Percentiles rank a stretch among this genome's conserved stretches.
phyloP scores from a whole-genome alignment of 1,139 yeast species.

The Dujonia santamariae region DNA sequence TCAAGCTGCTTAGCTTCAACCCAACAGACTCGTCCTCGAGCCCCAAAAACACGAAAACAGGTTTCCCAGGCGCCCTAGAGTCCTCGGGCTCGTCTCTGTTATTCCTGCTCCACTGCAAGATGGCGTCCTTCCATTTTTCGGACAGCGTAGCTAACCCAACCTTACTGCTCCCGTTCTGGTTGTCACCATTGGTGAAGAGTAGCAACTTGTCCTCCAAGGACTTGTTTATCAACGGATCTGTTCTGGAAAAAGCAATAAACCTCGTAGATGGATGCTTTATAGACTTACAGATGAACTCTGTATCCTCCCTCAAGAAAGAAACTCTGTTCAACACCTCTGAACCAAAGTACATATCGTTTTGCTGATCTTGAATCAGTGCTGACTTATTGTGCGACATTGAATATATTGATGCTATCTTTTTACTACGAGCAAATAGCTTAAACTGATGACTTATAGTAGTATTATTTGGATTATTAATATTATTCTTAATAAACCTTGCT shows the following conservation, averaged over 20 bases:
- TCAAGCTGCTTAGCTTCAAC: slow-evolving; percentile 26
- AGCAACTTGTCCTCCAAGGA: slow-evolving; percentile 27
- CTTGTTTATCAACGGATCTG: slow-evolving; percentile 37
- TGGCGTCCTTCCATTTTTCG: slow-evolving; percentile 20
- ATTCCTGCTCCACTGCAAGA: slow-evolving; percentile 27
- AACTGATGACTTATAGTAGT: too few relatives aligned
- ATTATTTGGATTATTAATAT: too few relatives aligned
- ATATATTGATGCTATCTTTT: neutral
- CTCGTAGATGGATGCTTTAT: slow-evolving; percentile 50
- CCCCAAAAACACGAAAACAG: slow-evolving; percentile 64
- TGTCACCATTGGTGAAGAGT: slow-evolving; percentile 34
- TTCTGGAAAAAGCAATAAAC: slow-evolving; percentile 48
- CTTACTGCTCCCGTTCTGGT: slow-evolving; percentile 16
- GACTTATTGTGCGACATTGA: slow-evolving; percentile 15
- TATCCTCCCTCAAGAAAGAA: slow-evolving; percentile 71
- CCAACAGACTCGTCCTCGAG: slow-evolving; percentile 55
- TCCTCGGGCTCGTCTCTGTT: slow-evolving; percentile 33
- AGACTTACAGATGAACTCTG: slow-evolving; percentile 54
- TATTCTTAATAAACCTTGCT: too few relatives aligned
- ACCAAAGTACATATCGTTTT: slow-evolving; percentile 43
- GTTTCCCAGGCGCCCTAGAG: slow-evolving; percentile 31
- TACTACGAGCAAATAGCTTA: too few relatives aligned
- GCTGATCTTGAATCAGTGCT: slow-evolving; percentile 19
- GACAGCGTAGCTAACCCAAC: slow-evolving; percentile 14
- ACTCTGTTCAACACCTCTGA: slow-evolving; percentile 71